Base-by-base conservation (phyloP, 148 eudicot genomes). In the Suaeda aralocaspica region DNA sequence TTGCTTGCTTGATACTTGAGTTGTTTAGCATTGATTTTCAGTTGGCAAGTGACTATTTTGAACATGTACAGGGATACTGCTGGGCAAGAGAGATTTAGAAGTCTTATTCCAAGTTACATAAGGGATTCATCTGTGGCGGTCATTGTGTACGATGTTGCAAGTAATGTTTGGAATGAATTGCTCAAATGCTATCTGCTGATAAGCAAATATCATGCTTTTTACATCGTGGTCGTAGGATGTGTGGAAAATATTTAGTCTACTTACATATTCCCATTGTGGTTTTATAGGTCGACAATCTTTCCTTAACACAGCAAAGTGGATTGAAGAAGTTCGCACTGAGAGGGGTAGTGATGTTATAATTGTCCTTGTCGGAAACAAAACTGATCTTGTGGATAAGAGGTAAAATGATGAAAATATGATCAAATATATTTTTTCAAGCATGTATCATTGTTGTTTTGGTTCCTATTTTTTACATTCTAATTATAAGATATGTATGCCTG, bases 361-460 rank as follows among this genome's bases (percentile, higher is more conserved):
- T 53, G 87, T 83, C 41, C 85, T 86, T 59, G 89, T 83, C 49
- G 87, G 85, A 57, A 86, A 86, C 81, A 86, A 86, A 77, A 86
- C 87, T 46, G 87, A 86, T 67, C 89, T 86, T 72, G 89, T 86
- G 62, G 89, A 86, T 66, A 86, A 86, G 74, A 83, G 89, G 89
- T 86, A 81, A 55, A 33, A 11, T 56, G 22, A 68, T 19, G 57
- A 29, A n/a, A 51, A n/a, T n/a, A n/a, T n/a, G n/a, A n/a, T 7
- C 19, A 22, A 36, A 1, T 57, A 33, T 61, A 33, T 25, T 34
- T 11, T 66, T 53, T 53, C 36, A 26, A 19, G 10, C 68, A 3
- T 13, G 69, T 52, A 11, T 60, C 59, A 18, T n/a, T 31, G 58
- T 46, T 58, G 15, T 31, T 39, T 24, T 72, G 67, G 16, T 41